Evolutionary conservation across 1,284 basidiomycete genomes (phyloP).

Genomic region (Irpex sp.): DNA sequence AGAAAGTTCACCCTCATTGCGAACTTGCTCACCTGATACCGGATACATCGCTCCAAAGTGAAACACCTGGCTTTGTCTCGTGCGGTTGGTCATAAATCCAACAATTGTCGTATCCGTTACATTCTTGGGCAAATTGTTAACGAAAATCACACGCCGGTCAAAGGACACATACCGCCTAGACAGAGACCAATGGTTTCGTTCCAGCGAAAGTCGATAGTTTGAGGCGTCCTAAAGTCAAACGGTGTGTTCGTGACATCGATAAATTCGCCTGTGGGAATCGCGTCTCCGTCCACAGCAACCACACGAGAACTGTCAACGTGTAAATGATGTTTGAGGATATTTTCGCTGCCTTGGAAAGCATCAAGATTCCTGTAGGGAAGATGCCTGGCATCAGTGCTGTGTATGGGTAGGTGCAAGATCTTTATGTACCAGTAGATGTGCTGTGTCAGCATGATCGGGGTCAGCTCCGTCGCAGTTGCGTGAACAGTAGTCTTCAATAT

Average conservation of each 20-base stretch:
- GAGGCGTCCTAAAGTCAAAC: conserved; percentile 43
- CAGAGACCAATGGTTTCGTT: conserved; percentile 38
- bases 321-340: conserved; percentile 43
- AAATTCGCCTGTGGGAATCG: conserved; percentile 48
- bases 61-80: conserved; percentile 12
- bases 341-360: conserved; percentile 45
- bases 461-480: conserved; percentile 47
- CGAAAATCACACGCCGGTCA: background rate
- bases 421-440: conserved; percentile 46
- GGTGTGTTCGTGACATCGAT: conserved; percentile 36
- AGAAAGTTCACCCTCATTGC: background rate
- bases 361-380: conserved; percentile 44
- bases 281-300: conserved; percentile 41
- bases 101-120: conserved; percentile 15
- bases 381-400: background rate
- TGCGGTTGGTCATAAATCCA: conserved; percentile 16
- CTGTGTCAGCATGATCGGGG: conserved; percentile 57
- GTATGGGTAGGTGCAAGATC: background rate
- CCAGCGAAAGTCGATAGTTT: conserved; percentile 39
- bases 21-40: conserved; percentile 13
- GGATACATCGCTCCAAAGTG: conserved; percentile 18
- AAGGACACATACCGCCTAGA: conserved; percentile 28
- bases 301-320: conserved; percentile 39
- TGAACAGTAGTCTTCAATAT: conserved; percentile 40
- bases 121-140: background rate